Base-by-base conservation (phyloP, 768 basidiomycete genomes). In the Trametes villosa region DNA sequence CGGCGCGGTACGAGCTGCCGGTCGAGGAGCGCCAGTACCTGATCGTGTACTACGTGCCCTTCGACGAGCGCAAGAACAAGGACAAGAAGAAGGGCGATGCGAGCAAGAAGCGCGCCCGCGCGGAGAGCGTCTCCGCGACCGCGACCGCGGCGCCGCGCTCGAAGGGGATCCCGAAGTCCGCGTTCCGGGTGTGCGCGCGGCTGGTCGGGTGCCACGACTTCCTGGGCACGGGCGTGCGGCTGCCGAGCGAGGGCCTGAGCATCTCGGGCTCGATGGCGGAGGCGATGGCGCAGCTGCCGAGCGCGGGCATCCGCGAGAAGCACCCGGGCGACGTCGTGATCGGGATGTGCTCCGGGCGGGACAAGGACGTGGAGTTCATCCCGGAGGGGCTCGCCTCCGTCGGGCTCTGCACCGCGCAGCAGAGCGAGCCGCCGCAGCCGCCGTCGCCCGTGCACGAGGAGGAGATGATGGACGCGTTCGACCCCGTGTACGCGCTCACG, bases 31-130 rank as follows among this genome's bases (percentile, higher is more conserved):
- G 89, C 1, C 83, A 83, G 57, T 94, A 89, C 67, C 78, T 95
- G 31, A 79, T 96, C 46, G 86, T 96, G 12, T 93, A 89, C 73
- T 96, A 91, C 72, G 86, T 88, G 55, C 82, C 84, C 0, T 82
- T 83, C 69, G 76, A 75, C 48, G 65, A 66, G n/a, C 55, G 59
- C 29, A 34, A 52, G 42, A 50, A 67, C 31, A 64, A 63, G 33
- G 55, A 45, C 50, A 64, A 76, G 68, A 73, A 74, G 47, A 65
- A 67, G 29, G 68, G 68, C 33, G 72, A 74, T 26, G 66, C 73
- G 29, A 71, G 68, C 67, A 83, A 82, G 75, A 85, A 83, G 53
- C 78, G 81, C 18, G 52, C 75, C 48, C 67, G 74, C 55, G 66
- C 68, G 11, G 65, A 67, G 48, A 55, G 66, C 49, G 57, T 59